phyloP scores from a whole-genome alignment of 2,329 filamentous ascomycete species.

The Diaporthe aspalathi region DNA sequence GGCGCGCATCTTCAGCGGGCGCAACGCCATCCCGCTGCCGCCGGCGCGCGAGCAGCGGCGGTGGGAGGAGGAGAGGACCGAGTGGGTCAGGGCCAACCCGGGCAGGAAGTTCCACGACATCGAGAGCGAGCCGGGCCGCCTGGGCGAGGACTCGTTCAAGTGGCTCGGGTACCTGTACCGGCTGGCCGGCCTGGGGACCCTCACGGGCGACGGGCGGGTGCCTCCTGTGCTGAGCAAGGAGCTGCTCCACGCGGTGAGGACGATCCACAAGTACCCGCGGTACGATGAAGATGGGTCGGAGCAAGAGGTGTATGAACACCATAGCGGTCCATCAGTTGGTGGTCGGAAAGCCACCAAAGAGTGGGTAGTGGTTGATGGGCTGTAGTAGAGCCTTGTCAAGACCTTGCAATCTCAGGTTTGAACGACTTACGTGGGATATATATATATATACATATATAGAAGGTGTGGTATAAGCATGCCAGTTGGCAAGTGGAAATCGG shows the following conservation, averaged over 20 bases:
- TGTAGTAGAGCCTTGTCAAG: no score
- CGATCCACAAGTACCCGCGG: slow-evolving; percentile 60
- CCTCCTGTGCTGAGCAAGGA: slow-evolving; percentile 58
- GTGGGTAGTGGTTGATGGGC: neutral
- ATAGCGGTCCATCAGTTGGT: neutral
- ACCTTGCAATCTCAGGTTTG: no score
- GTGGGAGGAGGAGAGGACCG: slow-evolving; percentile 60
- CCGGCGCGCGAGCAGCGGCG: slow-evolving; percentile 50
- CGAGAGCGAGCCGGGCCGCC: slow-evolving; percentile 58
- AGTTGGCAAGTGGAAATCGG: neutral
- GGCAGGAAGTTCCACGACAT: slow-evolving; percentile 63
- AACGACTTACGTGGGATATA: no score
- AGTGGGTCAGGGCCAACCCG: slow-evolving; percentile 44
- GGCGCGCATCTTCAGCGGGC: slow-evolving; percentile 58
- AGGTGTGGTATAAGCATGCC: neutral
- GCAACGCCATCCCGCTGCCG: slow-evolving; percentile 55
- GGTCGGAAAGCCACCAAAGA: neutral
- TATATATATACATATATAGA: no score
- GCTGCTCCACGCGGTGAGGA: slow-evolving; percentile 59
- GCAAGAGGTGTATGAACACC: neutral
- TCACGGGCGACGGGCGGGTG: slow-evolving; percentile 59
- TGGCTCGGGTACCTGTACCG: slow-evolving; percentile 60
- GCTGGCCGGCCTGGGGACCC: slow-evolving; percentile 60
- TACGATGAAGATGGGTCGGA: slow-evolving; percentile 41
- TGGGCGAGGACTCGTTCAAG: slow-evolving; percentile 54